Conservation (phyloP, 2,329 filamentous ascomycete genomes). For the Alternaria sp. region DNA sequence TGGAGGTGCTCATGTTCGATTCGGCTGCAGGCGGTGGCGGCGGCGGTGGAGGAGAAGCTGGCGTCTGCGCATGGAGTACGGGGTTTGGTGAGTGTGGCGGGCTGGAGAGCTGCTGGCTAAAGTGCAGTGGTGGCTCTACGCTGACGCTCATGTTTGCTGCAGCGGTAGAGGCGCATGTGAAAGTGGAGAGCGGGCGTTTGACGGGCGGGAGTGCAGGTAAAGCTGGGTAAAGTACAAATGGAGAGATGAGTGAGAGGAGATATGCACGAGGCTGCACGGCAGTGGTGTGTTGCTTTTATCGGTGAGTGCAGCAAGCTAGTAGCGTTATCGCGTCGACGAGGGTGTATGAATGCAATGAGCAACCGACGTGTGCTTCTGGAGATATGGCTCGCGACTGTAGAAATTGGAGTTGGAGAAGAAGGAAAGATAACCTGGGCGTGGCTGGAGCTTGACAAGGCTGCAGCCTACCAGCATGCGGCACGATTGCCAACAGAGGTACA, state of each 20-base stretch:
- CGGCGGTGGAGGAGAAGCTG: constrained; percentile 25
- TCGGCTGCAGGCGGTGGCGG: constrained; percentile 33
- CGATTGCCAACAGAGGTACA: constrained; percentile 13
- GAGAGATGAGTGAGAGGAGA: background rate
- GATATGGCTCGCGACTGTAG: background rate
- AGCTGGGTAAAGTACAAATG: constrained; percentile 4
- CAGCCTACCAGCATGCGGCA: constrained; percentile 30
- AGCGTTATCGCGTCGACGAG: background rate
- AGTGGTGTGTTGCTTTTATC: constrained; percentile 12
- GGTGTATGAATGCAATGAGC: background rate
- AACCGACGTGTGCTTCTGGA: background rate
- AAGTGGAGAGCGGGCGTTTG: constrained; percentile 5
- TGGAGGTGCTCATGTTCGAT: constrained; percentile 45
- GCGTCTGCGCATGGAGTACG: constrained; percentile 33
- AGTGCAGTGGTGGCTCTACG: constrained; percentile 48
- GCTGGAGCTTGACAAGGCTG: constrained; percentile 28
- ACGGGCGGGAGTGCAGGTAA: background rate
- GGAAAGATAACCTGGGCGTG: constrained; percentile 21
- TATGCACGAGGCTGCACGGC: constrained; percentile 20
- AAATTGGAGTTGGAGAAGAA: constrained; percentile 3
- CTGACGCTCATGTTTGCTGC: constrained; percentile 48
- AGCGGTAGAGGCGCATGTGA: constrained; percentile 18
- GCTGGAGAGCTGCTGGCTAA: constrained; percentile 43
- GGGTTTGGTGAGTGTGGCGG: constrained; percentile 41
- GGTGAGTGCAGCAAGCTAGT: constrained; percentile 7